These are phyloP conservation scores for Ophiostoma perfectum DNA, from an alignment of 2,329 filamentous ascomycete genomes.

Conservation along the genomic window DNA sequence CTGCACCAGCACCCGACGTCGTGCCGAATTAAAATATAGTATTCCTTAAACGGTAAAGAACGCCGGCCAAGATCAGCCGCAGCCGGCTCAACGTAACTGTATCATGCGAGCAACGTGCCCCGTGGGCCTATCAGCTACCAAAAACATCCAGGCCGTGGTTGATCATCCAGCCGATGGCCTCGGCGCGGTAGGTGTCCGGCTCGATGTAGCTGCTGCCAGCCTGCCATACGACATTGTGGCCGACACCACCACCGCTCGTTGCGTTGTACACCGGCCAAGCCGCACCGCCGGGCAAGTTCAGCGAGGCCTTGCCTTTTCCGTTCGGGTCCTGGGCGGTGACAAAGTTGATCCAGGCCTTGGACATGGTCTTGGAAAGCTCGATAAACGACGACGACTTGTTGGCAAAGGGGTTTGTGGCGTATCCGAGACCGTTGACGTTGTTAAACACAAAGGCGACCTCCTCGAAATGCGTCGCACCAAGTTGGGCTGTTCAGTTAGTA, in stretches of 20 bases:
- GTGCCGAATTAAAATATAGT: too few species aligned
- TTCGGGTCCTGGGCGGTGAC: constrained; percentile 21
- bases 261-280: constrained; percentile 27
- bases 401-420: constrained; percentile 37
- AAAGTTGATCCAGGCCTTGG: constrained; percentile 23
- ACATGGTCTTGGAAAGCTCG: constrained; percentile 31
- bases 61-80: too few species aligned
- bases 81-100: too few species aligned
- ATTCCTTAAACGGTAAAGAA: too few species aligned
- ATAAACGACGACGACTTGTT: constrained; percentile 39
- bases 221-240: constrained; percentile 24
- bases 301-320: not conserved
- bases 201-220: constrained; percentile 16
- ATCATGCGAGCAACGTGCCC: too few species aligned
- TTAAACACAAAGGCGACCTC: constrained; percentile 52
- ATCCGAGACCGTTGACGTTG: constrained; percentile 46
- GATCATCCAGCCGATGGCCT: constrained; percentile 23
- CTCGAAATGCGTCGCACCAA: constrained; percentile 36
- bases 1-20: too few species aligned
- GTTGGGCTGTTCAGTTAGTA: not conserved
- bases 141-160: constrained; percentile 21
- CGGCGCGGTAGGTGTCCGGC: constrained; percentile 20
- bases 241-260: constrained; percentile 26
- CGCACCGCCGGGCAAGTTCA: not conserved
- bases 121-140: constrained; percentile 5